Percentiles rank a stretch among this genome's conserved stretches.
These are phyloP conservation scores for Myxozyma kluyveri DNA, from an alignment of 805 yeast genomes.

Conservation along the genomic window DNA sequence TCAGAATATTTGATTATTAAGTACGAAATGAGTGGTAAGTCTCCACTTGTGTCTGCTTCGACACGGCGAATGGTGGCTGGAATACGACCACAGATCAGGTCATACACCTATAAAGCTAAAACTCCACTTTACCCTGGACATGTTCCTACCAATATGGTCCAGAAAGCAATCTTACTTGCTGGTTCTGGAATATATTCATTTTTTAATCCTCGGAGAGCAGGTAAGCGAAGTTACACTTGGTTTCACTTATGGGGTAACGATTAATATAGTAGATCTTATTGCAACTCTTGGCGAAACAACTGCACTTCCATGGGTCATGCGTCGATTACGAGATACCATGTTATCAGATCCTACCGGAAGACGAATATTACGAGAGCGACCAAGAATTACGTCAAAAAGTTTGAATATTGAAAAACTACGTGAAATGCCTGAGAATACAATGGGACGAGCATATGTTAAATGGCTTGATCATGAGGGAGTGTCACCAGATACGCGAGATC, in stretches of 20 bases:
- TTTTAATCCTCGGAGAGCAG: slow-evolving; percentile 42
- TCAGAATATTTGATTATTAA: too few relatives aligned
- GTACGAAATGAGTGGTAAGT: too few relatives aligned
- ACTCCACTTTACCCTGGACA: slow-evolving; percentile 60
- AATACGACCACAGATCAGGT: background rate
- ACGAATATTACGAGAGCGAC: slow-evolving; percentile 70
- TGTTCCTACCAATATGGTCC: slow-evolving; percentile 66
- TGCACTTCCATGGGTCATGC: slow-evolving; percentile 67
- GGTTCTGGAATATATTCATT: slow-evolving; percentile 77
- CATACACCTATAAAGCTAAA: background rate
- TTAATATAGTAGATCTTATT: slow-evolving; percentile 37
- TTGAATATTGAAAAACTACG: slow-evolving; percentile 62
- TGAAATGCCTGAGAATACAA: slow-evolving; percentile 58
- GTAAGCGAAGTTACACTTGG: slow-evolving; percentile 16
- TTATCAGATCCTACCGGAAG: slow-evolving; percentile 73
- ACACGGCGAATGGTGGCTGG: background rate
- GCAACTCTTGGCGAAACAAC: slow-evolving; percentile 73
- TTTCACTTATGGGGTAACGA: background rate
- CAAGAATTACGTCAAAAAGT: slow-evolving; percentile 73
- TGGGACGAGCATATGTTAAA: slow-evolving; percentile 74
- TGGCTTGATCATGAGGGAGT: slow-evolving; percentile 88
- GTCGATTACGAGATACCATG: slow-evolving; percentile 66
- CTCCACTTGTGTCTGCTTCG: too few relatives aligned
- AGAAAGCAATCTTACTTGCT: slow-evolving; percentile 59
- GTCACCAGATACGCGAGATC: slow-evolving; percentile 88